These are phyloP conservation scores for Penicillium manginii DNA, from an alignment of 495 filamentous ascomycete genomes.

Conservation along the genomic window DNA sequence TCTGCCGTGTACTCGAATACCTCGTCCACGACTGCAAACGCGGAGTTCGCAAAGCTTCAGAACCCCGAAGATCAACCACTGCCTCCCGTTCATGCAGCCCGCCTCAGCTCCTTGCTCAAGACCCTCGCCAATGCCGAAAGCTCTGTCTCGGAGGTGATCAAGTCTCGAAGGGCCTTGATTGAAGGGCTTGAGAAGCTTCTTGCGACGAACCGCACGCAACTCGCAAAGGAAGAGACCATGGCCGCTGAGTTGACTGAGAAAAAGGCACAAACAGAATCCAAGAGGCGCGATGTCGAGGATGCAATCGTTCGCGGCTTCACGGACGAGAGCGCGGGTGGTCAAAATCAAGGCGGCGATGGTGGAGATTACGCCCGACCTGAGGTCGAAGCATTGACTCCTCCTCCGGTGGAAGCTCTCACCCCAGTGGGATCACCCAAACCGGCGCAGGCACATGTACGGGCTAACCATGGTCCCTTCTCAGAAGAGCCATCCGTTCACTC, in stretches of 20 bases:
- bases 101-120: slow-evolving; percentile 84
- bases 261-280: slow-evolving; percentile 67
- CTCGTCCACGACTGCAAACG: slow-evolving; percentile 66
- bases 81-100: slow-evolving; percentile 88
- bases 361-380: slow-evolving; percentile 68
- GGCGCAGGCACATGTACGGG: slow-evolving; percentile 27
- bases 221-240: slow-evolving; percentile 68
- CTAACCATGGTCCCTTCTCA: slow-evolving; percentile 23
- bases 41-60: slow-evolving; percentile 80
- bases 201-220: slow-evolving; percentile 67
- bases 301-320: slow-evolving; percentile 79
- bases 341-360: slow-evolving; percentile 41
- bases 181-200: slow-evolving; percentile 82
- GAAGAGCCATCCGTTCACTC: slow-evolving; percentile 29
- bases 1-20: slow-evolving; percentile 63
- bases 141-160: slow-evolving; percentile 87
- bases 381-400: slow-evolving; percentile 83
- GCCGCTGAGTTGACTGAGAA: slow-evolving; percentile 60
- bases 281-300: slow-evolving; percentile 86
- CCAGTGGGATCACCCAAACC: slow-evolving; percentile 49
- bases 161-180: slow-evolving; percentile 78
- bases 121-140: slow-evolving; percentile 87
- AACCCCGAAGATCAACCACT: slow-evolving; percentile 70
- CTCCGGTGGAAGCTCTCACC: slow-evolving; percentile 57
- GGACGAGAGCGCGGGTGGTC: slow-evolving; percentile 42